Evolutionary conservation across 768 basidiomycete species (phyloP), one percentile per base, ranked within the genome.

Genomic region (Roridomyces roridus): DNA sequence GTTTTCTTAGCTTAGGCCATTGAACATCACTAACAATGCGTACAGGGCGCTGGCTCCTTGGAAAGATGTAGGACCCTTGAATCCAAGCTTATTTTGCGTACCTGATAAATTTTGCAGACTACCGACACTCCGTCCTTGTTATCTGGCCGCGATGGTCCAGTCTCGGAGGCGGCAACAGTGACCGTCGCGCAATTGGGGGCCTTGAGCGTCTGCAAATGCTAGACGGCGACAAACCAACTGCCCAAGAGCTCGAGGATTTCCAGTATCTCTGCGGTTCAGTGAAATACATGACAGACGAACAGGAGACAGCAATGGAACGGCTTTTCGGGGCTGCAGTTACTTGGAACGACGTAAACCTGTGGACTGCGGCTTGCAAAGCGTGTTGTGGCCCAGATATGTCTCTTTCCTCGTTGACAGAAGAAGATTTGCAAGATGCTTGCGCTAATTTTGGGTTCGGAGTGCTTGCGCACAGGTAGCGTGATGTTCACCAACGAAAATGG

Each of bases 41-140:
- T 31, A 14, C 29, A 31, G 29, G 6, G 14, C 14, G 29, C 29
- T 31, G 29, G 29, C 7, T 7, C 29, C 29, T 31, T 31, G 29
- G 29, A 31, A 31, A 31, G 29, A 31, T 31, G 29, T 31, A 31
- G 14, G 7, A 31, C 7, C 29, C 29, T 31, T 31, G 29, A n/a
- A n/a, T n/a, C n/a, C n/a, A n/a, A n/a, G n/a, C n/a, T n/a, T n/a
- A n/a, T n/a, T n/a, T n/a, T n/a, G n/a, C n/a, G n/a, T n/a, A n/a
- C n/a, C n/a, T n/a, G n/a, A n/a, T n/a, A n/a, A n/a, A n/a, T 31
- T 14, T 9, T 52, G 6, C 45, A 69, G 70, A 61, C 46, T 70
- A 68, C 46, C 66, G 62, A 20, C 64, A 66, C 6, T 62, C 63
- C 1, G 63, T 67, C 9, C 58, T 68, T 1, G 63, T 71, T 34